Percentiles rank a stretch among this genome's conserved stretches.
Evolutionary conservation across 345 rosid species (phyloP).

Genomic region (Jatropha curcas): DNA sequence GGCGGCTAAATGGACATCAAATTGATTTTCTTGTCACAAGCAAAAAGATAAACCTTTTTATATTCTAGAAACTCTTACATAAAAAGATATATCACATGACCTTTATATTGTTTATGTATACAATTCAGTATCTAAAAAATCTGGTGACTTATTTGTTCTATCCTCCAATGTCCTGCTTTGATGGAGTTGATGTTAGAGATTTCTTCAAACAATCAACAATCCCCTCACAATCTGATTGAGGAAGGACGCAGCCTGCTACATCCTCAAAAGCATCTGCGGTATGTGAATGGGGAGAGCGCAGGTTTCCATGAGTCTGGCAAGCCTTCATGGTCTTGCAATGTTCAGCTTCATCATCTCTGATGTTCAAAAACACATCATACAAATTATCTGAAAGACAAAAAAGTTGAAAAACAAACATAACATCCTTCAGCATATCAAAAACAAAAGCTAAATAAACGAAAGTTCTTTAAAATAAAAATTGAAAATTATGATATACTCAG

Average conservation of each 20-base stretch:
- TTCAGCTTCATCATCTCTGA: slow-evolving; percentile 96
- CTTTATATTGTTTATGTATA: neutral
- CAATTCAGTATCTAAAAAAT: neutral
- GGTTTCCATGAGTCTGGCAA: slow-evolving; percentile 84
- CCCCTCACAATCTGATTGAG: slow-evolving; percentile 77
- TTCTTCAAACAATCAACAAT: slow-evolving; percentile 79
- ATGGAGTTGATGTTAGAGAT: slow-evolving; percentile 44
- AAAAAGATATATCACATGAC: neutral
- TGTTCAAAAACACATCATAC: slow-evolving; percentile 83
- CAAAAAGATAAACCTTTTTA: no score
- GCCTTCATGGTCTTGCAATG: slow-evolving; percentile 97
- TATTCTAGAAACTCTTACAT: no score
- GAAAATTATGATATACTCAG: neutral
- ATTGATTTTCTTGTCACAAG: no score
- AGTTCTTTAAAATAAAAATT: slow-evolving; percentile 2
- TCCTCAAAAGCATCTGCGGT: slow-evolving; percentile 42
- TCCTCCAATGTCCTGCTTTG: neutral
- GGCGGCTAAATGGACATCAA: no score
- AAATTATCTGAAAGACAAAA: slow-evolving; percentile 58
- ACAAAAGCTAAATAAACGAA: no score
- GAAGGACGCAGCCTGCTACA: slow-evolving; percentile 42
- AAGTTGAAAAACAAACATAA: neutral
- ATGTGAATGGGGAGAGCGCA: slow-evolving; percentile 82
- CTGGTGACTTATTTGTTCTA: neutral
- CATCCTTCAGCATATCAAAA: neutral